Conservation (phyloP, 768 basidiomycete genomes). For the Leucocoprinus sp. region DNA sequence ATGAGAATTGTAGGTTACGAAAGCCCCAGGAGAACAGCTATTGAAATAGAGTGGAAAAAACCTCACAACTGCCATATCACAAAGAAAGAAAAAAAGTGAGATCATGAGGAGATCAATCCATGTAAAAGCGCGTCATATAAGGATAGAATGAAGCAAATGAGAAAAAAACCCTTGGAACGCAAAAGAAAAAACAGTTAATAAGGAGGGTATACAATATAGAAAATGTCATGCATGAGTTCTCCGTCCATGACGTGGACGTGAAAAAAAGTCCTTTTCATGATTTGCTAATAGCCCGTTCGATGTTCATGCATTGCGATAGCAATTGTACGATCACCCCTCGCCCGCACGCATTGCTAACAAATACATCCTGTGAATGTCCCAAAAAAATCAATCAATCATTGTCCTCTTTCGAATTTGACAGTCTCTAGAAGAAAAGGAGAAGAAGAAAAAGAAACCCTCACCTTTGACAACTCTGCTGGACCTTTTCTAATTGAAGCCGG, state of each 20-base stretch:
- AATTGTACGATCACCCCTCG: constrained; percentile 60
- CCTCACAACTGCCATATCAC: constrained; percentile 14
- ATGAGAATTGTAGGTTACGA: constrained; percentile 16
- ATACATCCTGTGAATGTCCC: constrained; percentile 39
- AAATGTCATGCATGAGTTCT: not conserved
- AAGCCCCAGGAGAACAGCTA: not conserved
- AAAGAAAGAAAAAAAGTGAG: constrained; percentile 9
- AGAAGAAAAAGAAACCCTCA: constrained; percentile 23
- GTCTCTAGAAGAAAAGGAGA: no score
- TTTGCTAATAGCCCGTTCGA: constrained; percentile 43
- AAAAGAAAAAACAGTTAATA: constrained; percentile 3
- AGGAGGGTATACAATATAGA: constrained; percentile 10
- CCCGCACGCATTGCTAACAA: constrained; percentile 62
- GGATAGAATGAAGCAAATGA: constrained; percentile 9
- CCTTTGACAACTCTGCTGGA: constrained; percentile 50
- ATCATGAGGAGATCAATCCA: constrained; percentile 13
- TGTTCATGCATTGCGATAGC: constrained; percentile 56
- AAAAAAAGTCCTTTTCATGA: constrained; percentile 5
- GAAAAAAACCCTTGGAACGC: constrained; percentile 1
- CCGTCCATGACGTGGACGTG: not conserved
- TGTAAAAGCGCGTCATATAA: constrained; percentile 8
- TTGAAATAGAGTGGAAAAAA: constrained; percentile 12
- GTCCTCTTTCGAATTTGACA: no score
- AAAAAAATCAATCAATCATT: no score
- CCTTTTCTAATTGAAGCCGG: constrained; percentile 47